These are phyloP conservation scores for Heterobasidion annosum DNA, from an alignment of 1,284 basidiomycete species.

Conservation along the genomic window DNA sequence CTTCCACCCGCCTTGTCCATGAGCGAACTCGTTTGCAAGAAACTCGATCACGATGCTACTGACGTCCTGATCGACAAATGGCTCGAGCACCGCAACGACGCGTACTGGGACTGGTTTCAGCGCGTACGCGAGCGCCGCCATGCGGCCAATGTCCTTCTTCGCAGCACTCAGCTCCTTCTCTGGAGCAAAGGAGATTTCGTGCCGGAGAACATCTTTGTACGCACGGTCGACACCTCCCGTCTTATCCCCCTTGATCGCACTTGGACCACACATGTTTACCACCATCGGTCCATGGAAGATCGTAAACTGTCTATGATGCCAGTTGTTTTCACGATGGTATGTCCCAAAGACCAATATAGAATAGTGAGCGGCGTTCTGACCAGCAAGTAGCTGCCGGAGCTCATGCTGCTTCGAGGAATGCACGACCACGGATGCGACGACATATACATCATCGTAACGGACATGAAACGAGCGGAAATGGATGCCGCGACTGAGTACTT, in stretches of 20 bases:
- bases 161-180: constrained; percentile 49
- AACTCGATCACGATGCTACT: constrained; percentile 62
- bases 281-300: constrained; percentile 64
- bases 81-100: constrained; percentile 66
- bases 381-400: constrained; percentile 49
- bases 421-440: constrained; percentile 70
- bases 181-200: constrained; percentile 73
- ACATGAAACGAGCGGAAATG: constrained; percentile 68
- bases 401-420: constrained; percentile 70
- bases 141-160: constrained; percentile 22
- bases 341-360: constrained; percentile 8
- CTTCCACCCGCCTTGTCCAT: constrained; percentile 54
- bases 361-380: not conserved
- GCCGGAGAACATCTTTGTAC: constrained; percentile 67
- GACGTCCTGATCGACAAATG: constrained; percentile 73
- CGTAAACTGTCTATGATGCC: constrained; percentile 67
- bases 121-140: constrained; percentile 57
- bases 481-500: constrained; percentile 70
- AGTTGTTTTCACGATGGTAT: constrained; percentile 69
- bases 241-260: constrained; percentile 69
- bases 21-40: constrained; percentile 68
- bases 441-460: constrained; percentile 66
- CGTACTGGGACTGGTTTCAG: constrained; percentile 67
- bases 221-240: constrained; percentile 65
- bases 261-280: constrained; percentile 71